Evolutionary conservation across 495 filamentous ascomycete genomes (phyloP), one percentile per base, ranked within the genome.

Genomic region (Neurospora sp.): DNA sequence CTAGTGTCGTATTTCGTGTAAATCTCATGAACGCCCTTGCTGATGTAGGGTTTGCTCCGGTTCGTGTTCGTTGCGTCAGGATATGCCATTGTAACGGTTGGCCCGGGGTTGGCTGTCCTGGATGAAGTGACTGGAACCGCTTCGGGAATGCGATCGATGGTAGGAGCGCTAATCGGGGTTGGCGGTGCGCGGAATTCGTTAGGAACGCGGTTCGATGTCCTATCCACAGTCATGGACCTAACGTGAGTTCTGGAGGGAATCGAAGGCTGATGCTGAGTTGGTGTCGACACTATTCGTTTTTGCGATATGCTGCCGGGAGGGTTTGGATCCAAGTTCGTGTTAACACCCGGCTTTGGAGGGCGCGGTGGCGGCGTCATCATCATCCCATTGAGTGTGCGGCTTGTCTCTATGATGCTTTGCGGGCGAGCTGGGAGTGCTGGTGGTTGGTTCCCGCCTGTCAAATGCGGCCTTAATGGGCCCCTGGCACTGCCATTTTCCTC

Each of bases 1-100:
- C 92, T 89, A 8, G 93, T 92, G 74, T 98, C 95, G 76, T 87
- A 93, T 89, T 91, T 91, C 1, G 92, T 94, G n/a, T 83, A 79
- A 70, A 99, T 97, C 73, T 94, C 90, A 22, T 82, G 85, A 2
- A 87, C 87, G 0, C 92, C 91, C 35, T 89, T 84, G 78, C 87
- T 90, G 74, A 91, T 88, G 72, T 87, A 84, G 0, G 96, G 96
- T 53, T 92, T 92, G 39, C 94, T 89, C 47, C 96, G 87, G 77
- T 97, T 98, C 1, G 93, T 89, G 74, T 89, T 87, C 2, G 94
- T 95, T 0, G 92, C 84, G 82, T 98, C 94, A 12, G 96, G 95
- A 80, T 91, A 97, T 71, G 79, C 75, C n/a, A 77, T 74, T 22
- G 79, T 72, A 4, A 40, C 69, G 37, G 74, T 71, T 20, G 77